A percentile compares a stretch with the other conserved stretches of the same genome.
Conservation (phyloP, 2,329 filamentous ascomycete genomes). For the Seiridium cupressi region DNA sequence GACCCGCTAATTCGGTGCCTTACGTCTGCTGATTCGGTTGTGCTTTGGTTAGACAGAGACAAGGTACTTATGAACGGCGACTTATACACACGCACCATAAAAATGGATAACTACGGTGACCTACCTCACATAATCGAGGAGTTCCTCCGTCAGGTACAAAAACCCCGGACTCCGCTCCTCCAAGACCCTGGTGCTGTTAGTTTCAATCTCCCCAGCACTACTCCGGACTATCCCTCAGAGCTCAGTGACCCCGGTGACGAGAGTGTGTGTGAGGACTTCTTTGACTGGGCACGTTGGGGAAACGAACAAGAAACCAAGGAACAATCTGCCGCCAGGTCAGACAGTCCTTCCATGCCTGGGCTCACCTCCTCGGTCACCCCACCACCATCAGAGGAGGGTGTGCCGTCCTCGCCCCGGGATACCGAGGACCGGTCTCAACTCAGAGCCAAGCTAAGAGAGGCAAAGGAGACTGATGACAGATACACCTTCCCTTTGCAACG, state of each 20-base stretch:
- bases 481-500: slow-evolving; percentile 27
- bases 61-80: slow-evolving; percentile 9
- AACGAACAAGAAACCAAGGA: slow-evolving; percentile 21
- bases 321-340: slow-evolving; percentile 20
- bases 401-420: slow-evolving; percentile 20
- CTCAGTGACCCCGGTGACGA: slow-evolving; percentile 1
- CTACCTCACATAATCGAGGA: slow-evolving; percentile 8
- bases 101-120: slow-evolving; percentile 2
- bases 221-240: neutral
- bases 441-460: slow-evolving; percentile 17
- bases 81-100: slow-evolving; percentile 11
- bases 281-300: slow-evolving; percentile 5
- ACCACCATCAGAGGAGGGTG: slow-evolving; percentile 27
- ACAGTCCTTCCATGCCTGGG: slow-evolving; percentile 28
- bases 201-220: slow-evolving; percentile 5
- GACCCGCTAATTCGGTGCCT: slow-evolving; percentile 9
- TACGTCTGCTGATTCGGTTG: slow-evolving; percentile 6
- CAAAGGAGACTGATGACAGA: slow-evolving; percentile 26
- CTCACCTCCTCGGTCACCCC: slow-evolving; percentile 25
- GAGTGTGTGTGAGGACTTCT: slow-evolving; percentile 3
- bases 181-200: neutral
- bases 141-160: slow-evolving; percentile 9
- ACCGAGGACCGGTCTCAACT: slow-evolving; percentile 5
- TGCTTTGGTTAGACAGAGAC: slow-evolving; percentile 3
- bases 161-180: neutral